phyloP scores from a whole-genome alignment of 306 rosid genomes.

The Prunus persica region DNA sequence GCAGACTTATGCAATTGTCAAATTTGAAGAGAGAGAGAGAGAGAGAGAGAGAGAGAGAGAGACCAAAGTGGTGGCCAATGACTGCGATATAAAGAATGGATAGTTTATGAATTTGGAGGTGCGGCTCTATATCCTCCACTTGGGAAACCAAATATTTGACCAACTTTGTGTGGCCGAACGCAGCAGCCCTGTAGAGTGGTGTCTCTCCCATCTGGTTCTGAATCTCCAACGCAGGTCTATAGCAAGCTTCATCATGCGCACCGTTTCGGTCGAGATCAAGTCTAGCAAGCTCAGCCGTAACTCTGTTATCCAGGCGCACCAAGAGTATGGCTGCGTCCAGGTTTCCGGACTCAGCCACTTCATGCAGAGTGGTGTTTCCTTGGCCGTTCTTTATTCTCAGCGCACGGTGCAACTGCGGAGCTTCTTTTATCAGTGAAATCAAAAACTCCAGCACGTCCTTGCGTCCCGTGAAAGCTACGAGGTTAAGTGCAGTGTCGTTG shows the following conservation, averaged over 20 bases:
- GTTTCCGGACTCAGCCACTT: conserved; percentile 6
- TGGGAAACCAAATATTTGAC: neutral
- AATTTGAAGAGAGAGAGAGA: neutral
- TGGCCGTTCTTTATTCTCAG: too few relatives aligned
- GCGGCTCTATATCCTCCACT: conserved; percentile 2
- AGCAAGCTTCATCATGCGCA: too few relatives aligned
- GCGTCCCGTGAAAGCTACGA: too few relatives aligned
- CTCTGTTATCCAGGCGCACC: too few relatives aligned
- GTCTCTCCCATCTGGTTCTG: conserved; percentile 5
- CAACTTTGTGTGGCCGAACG: neutral
- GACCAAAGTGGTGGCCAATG: neutral
- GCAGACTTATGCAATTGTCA: too few relatives aligned
- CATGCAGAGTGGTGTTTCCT: conserved; percentile 12
- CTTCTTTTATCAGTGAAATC: too few relatives aligned
- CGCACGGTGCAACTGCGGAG: too few relatives aligned
- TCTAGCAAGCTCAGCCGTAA: too few relatives aligned
- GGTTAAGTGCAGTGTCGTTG: too few relatives aligned
- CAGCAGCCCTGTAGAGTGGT: neutral
- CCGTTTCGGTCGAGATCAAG: too few relatives aligned
- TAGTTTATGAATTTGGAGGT: neutral
- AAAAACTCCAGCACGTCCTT: too few relatives aligned
- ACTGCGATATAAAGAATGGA: conserved; percentile 16
- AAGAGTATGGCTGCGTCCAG: neutral
- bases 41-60: neutral
- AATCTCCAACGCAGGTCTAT: too few relatives aligned